phyloP scores from a whole-genome alignment of 116 monocot species.

The Papilionanthe hybrid region DNA sequence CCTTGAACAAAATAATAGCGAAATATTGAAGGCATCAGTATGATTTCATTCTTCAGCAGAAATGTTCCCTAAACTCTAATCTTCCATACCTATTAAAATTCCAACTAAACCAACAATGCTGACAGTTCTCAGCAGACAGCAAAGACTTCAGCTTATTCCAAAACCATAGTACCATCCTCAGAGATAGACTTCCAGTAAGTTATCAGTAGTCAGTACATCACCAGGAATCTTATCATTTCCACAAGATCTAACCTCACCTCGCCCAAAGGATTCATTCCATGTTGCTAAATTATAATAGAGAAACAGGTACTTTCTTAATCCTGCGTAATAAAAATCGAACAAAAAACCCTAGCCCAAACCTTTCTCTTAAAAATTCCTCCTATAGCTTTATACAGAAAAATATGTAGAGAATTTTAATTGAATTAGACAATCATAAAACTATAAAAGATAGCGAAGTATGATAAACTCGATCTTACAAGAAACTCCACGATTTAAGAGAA shows the following conservation, averaged over 20 bases:
- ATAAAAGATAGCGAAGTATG: background rate
- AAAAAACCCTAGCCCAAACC: background rate
- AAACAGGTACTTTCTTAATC: background rate
- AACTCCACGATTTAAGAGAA: background rate
- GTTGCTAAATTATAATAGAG: background rate
- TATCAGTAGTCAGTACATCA: background rate
- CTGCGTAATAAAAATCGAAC: background rate
- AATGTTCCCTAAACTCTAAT: background rate
- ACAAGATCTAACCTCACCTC: background rate
- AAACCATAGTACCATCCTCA: background rate
- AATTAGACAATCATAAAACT: background rate
- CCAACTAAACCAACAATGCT: background rate
- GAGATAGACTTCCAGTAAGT: background rate
- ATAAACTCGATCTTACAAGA: background rate
- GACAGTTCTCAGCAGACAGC: background rate
- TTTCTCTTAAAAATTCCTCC: background rate
- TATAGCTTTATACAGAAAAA: background rate
- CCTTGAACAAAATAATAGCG: background rate
- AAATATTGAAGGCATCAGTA: background rate
- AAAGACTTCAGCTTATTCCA: background rate
- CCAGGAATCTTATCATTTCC: background rate
- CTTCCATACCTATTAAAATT: background rate
- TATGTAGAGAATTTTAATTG: background rate
- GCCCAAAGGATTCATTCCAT: background rate
- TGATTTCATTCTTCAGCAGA: background rate